Evolutionary conservation across 345 rosid genomes (phyloP).

Genomic region (Balakata baccata): DNA sequence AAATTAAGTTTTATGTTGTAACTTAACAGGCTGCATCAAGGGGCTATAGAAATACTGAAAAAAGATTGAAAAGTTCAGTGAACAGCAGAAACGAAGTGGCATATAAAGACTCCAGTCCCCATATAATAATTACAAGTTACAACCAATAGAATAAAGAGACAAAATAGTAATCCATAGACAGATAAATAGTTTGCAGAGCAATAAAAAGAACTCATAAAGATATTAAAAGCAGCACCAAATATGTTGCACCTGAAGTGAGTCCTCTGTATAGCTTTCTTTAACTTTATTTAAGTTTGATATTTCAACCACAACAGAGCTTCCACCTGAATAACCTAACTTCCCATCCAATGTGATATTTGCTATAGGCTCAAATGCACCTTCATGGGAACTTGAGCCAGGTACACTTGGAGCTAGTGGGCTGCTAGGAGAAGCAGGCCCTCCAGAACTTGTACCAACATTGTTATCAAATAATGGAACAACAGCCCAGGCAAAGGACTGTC

Average conservation of each 20-base stretch:
- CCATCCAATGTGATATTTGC: conserved; percentile 87
- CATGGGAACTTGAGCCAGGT: conserved; percentile 84
- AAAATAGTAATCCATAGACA: too few relatives aligned
- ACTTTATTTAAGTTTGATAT: conserved; percentile 94
- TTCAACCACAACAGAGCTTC: conserved; percentile 84
- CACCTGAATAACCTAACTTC: conserved; percentile 74
- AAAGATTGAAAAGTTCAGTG: neutral
- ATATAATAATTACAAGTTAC: too few relatives aligned
- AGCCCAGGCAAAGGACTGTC: conserved; percentile 98
- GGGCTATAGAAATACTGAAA: neutral
- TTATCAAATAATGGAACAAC: conserved; percentile 95
- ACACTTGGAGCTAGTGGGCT: conserved; percentile 90
- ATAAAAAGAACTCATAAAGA: neutral
- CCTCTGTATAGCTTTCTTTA: conserved; percentile 91
- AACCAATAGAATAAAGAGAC: too few relatives aligned
- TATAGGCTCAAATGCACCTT: conserved; percentile 67
- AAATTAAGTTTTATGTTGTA: too few relatives aligned
- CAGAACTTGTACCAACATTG: conserved; percentile 62
- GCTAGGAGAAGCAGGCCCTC: conserved; percentile 94
- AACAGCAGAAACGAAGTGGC: neutral
- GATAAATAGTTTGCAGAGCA: neutral
- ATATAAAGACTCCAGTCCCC: too few relatives aligned
- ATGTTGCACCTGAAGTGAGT: conserved; percentile 76
- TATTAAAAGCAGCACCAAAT: neutral
- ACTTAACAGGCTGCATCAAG: neutral